A percentile compares a stretch with the other conserved stretches of the same genome.
These are phyloP conservation scores for Juglanconis sp. DNA, from an alignment of 2,329 filamentous ascomycete genomes.

Conservation along the genomic window DNA sequence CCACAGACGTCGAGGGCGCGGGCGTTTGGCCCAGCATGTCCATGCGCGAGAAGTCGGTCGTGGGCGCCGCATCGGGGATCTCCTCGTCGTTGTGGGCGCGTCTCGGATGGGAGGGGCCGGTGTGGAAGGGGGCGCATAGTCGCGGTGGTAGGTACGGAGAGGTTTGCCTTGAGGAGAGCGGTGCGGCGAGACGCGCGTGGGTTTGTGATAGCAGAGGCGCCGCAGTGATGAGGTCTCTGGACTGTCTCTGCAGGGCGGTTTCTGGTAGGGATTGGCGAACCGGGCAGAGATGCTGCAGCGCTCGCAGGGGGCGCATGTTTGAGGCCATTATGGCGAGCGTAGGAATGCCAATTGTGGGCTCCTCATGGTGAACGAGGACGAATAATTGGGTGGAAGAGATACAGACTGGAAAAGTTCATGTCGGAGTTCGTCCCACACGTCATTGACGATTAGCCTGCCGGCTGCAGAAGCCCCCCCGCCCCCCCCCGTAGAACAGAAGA, in stretches of 20 bases:
- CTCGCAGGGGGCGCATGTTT: conserved; percentile 1
- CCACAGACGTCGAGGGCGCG: conserved; percentile 75
- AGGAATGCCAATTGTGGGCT: background rate
- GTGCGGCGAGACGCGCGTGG: background rate
- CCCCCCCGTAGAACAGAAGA: background rate
- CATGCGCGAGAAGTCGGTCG: conserved; percentile 67
- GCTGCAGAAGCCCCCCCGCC: too few relatives aligned
- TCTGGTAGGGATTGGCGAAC: background rate
- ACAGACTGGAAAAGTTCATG: background rate
- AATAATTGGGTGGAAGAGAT: conserved; percentile 7
- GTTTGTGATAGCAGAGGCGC: conserved; percentile 4
- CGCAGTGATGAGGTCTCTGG: conserved; percentile 15
- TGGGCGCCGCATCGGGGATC: conserved; percentile 32
- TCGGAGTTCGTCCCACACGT: conserved; percentile 10
- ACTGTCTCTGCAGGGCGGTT: background rate
- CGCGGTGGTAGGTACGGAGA: background rate
- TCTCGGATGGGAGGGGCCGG: background rate
- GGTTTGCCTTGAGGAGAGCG: background rate
- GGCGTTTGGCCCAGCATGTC: conserved; percentile 77
- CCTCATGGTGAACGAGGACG: conserved; percentile 12
- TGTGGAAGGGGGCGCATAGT: conserved; percentile 15
- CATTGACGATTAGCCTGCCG: conserved; percentile 14
- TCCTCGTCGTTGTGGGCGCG: conserved; percentile 25
- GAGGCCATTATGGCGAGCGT: conserved; percentile 8
- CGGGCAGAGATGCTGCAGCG: background rate